These are phyloP conservation scores for Kwoniella newhampshirensis DNA, from an alignment of 768 basidiomycete genomes.

Conservation along the genomic window DNA sequence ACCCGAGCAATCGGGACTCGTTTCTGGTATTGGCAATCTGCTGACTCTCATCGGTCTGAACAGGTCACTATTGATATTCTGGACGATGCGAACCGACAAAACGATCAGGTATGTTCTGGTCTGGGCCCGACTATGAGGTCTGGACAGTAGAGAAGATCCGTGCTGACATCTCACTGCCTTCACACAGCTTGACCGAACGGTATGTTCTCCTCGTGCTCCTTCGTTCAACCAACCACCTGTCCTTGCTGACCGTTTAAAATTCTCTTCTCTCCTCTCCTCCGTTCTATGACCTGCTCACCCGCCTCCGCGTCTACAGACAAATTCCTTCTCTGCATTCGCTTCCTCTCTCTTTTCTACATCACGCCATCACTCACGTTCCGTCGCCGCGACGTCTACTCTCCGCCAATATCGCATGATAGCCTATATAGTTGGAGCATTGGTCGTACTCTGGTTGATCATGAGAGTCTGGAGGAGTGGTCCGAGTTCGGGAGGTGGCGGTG, in stretches of 20 bases:
- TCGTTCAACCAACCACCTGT: too few species aligned
- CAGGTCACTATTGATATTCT: slow-evolving; percentile 54
- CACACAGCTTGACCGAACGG: slow-evolving; percentile 49
- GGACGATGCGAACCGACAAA: slow-evolving; percentile 50
- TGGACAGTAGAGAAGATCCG: background rate
- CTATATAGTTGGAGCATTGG: slow-evolving; percentile 46
- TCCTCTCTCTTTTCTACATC: slow-evolving; percentile 52
- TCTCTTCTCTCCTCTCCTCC: too few species aligned
- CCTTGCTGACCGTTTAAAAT: too few species aligned
- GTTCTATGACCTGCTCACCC: too few species aligned
- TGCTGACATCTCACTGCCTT: background rate
- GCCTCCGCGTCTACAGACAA: too few species aligned
- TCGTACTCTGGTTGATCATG: slow-evolving; percentile 43
- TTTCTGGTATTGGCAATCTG: too few species aligned
- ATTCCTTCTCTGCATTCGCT: slow-evolving; percentile 50
- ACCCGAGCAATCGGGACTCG: too few species aligned
- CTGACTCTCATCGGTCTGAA: too few species aligned
- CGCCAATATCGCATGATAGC: slow-evolving; percentile 50
- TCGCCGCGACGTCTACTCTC: slow-evolving; percentile 44
- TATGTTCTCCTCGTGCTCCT: too few species aligned
- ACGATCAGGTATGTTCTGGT: slow-evolving; percentile 46
- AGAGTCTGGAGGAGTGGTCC: slow-evolving; percentile 30
- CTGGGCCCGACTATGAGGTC: background rate
- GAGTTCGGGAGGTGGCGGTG: background rate
- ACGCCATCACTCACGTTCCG: slow-evolving; percentile 50